phyloP scores from a whole-genome alignment of 371 early-diverging fungal genomes.

The Globomyces sp. region DNA sequence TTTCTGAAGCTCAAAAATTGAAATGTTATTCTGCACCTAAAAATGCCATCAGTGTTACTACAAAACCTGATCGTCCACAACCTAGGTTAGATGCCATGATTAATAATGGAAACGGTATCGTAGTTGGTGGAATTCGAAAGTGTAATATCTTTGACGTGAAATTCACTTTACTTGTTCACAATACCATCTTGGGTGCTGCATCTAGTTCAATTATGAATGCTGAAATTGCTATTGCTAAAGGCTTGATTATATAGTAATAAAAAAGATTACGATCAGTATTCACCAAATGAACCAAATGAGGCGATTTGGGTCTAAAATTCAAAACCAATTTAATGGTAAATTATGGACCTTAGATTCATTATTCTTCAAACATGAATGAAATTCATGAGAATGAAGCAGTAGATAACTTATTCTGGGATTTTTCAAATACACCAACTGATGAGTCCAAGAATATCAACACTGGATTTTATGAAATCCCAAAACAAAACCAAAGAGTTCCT shows the following conservation, averaged over 20 bases:
- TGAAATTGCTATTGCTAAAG: constrained; percentile 63
- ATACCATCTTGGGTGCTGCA: constrained; percentile 96
- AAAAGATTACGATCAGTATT: too few relatives aligned
- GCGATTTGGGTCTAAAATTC: too few relatives aligned
- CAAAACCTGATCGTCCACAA: constrained; percentile 82
- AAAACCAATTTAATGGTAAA: too few relatives aligned
- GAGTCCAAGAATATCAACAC: too few relatives aligned
- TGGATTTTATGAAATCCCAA: too few relatives aligned
- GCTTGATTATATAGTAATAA: constrained; percentile 16
- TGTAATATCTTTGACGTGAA: constrained; percentile 87
- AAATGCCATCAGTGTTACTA: constrained; percentile 71
- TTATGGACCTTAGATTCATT: too few relatives aligned
- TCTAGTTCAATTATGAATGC: constrained; percentile 93
- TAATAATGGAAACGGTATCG: constrained; percentile 83
- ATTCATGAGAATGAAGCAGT: too few relatives aligned
- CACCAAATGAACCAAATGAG: too few relatives aligned
- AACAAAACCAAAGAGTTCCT: too few relatives aligned
- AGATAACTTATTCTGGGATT: too few relatives aligned
- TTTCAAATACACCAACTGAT: too few relatives aligned
- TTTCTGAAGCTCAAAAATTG: constrained; percentile 70
- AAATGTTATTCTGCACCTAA: constrained; percentile 78
- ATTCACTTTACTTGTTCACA: constrained; percentile 87
- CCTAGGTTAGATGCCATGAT: constrained; percentile 87
- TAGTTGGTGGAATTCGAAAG: constrained; percentile 82
- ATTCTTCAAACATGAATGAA: too few relatives aligned